Evolutionary conservation across 192 early-diverging fungal genomes (phyloP).

Genomic region (Backusella parvicylindrica): DNA sequence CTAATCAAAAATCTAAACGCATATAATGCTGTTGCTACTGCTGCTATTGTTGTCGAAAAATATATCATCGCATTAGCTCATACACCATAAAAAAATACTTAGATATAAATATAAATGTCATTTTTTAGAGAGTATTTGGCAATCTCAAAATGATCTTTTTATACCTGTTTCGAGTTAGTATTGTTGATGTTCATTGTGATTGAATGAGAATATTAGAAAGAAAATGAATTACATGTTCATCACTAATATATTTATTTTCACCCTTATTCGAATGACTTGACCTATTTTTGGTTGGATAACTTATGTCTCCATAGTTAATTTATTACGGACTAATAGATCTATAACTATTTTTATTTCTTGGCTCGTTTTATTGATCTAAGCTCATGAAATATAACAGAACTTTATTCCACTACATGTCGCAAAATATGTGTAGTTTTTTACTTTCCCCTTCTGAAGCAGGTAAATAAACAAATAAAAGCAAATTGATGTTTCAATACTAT

Average conservation of each 20-base stretch:
- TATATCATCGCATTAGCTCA: too few species aligned
- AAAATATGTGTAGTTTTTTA: too few species aligned
- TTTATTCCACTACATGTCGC: too few species aligned
- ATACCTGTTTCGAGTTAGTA: neutral
- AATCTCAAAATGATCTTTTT: neutral
- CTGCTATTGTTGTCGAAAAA: too few species aligned
- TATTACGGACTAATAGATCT: neutral
- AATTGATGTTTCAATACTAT: neutral
- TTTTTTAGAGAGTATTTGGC: neutral
- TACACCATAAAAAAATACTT: too few species aligned
- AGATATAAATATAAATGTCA: too few species aligned
- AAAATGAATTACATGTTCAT: neutral
- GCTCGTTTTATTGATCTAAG: neutral
- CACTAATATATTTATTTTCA: neutral
- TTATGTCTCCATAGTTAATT: neutral
- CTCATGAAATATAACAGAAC: neutral
- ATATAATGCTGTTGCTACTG: too few species aligned
- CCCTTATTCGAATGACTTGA: neutral
- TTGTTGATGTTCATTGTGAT: neutral
- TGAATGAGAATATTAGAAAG: too few species aligned
- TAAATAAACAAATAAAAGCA: neutral
- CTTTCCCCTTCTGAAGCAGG: neutral
- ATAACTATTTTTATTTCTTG: neutral
- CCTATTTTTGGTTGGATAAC: neutral
- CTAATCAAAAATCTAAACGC: too few species aligned